Base-by-base conservation (phyloP, 78 protist species). In the Dictyostelium citrinum region DNA sequence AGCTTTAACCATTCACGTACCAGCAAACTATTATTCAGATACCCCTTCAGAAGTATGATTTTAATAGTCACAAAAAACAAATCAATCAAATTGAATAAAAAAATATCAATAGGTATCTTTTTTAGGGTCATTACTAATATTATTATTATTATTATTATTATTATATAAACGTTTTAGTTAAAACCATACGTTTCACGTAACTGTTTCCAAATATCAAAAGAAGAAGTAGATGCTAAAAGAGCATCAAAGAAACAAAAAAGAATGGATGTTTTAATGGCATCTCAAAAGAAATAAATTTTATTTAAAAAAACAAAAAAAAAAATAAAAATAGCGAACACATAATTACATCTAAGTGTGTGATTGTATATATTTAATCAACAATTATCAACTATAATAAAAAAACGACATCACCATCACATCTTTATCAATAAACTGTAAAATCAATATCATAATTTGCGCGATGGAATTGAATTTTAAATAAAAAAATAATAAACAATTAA, bases 101-200 rank as follows among this genome's bases (percentile, higher is more conserved):
- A 39, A 39, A 39, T 39, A 55, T 20, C 14, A 5, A 55, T 55
- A n/a, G n/a, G n/a, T n/a, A n/a, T n/a, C n/a, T 55, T 14, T 58
- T 58, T 22, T 58, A 22, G 24, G 9, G 9, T 22, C 68, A 17
- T 58, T n/a, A 70, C 76, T 70, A 27, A 70, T 70, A 41, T 33
- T 27, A 39, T 39, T 39, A 39, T 39, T 39, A 37, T 37, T 10
- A 16, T 27, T 12, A 67, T 61, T n/a, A 58, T 24, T n/a, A 61
- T 7, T 61, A 27, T 27, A 61, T 7, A 7, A 61, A 24, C 7
- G 1, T 49, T 5, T 9, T 84, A 85, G 92, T 81, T 85, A 58
- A 85, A 85, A 85, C 92, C 92, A 76, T 85, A 85, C 64, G 92
- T 85, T 35, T 85, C 92, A 58, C 60, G 92, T 51, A 76, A 85